Conservation (phyloP, 2,329 filamentous ascomycete genomes). For the Metarhizium brunneum region DNA sequence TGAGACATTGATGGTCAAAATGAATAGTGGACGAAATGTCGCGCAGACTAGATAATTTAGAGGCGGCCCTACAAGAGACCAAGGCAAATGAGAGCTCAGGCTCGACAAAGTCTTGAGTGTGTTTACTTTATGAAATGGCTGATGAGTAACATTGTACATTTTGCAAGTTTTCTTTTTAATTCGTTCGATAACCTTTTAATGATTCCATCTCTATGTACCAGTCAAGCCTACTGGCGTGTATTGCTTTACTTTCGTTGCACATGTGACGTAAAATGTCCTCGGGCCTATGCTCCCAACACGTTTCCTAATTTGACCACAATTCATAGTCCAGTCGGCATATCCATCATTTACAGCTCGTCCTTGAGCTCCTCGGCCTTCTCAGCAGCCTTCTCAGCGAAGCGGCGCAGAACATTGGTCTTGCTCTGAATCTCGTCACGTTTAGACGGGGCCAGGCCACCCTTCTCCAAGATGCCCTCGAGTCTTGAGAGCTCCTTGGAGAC, state of each 20-base stretch:
- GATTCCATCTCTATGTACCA: not conserved
- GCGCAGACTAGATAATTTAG: constrained; percentile 72
- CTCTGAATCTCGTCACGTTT: constrained; percentile 83
- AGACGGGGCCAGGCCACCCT: constrained; percentile 73
- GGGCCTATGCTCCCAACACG: not conserved
- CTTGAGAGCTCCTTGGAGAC: constrained; percentile 78
- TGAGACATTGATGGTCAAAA: not conserved
- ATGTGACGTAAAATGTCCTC: not conserved
- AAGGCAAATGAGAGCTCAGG: constrained; percentile 34
- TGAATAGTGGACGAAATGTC: constrained; percentile 87
- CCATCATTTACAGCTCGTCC: constrained; percentile 29
- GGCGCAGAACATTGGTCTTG: constrained; percentile 80
- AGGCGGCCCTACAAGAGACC: constrained; percentile 57
- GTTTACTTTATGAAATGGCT: not conserved
- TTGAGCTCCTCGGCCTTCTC: constrained; percentile 43
- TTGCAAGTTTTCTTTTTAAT: not conserved
- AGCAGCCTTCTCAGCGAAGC: constrained; percentile 56
- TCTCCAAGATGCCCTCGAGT: constrained; percentile 69
- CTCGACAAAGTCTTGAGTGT: constrained; percentile 24
- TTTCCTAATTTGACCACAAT: not conserved
- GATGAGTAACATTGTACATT: not conserved
- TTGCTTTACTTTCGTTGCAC: not conserved
- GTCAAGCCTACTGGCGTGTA: not conserved
- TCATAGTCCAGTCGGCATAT: not conserved
- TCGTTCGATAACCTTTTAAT: not conserved